Base-by-base conservation (phyloP, 2,329 filamentous ascomycete genomes). In the Fusarium scirpi region DNA sequence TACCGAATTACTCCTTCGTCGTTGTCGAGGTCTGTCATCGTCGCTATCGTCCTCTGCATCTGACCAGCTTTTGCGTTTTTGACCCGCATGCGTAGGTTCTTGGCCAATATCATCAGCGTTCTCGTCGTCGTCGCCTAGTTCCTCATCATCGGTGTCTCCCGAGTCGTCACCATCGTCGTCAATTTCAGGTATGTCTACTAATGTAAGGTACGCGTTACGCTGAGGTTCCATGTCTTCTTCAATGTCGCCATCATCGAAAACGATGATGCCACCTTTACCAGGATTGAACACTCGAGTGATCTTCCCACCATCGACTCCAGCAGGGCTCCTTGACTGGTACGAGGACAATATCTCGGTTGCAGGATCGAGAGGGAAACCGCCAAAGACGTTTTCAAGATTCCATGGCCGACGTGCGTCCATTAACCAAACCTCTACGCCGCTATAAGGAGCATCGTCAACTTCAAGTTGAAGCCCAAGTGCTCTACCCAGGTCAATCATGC, bases 231-330 rank as follows among this genome's bases (percentile, higher is more conserved):
- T 83, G 34, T 94, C 92, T 72, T 95, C 92, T 72, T 95, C 92
- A 53, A 99, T 94, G 78, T 99, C 96, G 2, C 95, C 96, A 77
- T 98, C 96, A 76, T 98, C 96, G 78, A 96, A 97, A 4, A 98
- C 94, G 65, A 99, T 89, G 44, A 99, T 92, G 0, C 96, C 96
- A 20, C 95, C 95, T 76, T 87, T 91, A 30, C 93, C 92, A 8
- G 92, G 89, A 69, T 88, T 90, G 78, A 97, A 98, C 1, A 86
- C 83, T 16, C 89, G 87, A 27, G 88, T 85, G 53, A 98, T 88
- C 60, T 89, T 89, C 2, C 94, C 95, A 46, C 89, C 89, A 22
- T 88, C 86, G 5, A 97, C 89, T 11, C 94, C 94, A 13, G 81
- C 76, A 9, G 88, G 88, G 67, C 86, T 87, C 66, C 86, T 84